Conservation (phyloP, 1,284 basidiomycete genomes). For the Inonotus hispidus region DNA sequence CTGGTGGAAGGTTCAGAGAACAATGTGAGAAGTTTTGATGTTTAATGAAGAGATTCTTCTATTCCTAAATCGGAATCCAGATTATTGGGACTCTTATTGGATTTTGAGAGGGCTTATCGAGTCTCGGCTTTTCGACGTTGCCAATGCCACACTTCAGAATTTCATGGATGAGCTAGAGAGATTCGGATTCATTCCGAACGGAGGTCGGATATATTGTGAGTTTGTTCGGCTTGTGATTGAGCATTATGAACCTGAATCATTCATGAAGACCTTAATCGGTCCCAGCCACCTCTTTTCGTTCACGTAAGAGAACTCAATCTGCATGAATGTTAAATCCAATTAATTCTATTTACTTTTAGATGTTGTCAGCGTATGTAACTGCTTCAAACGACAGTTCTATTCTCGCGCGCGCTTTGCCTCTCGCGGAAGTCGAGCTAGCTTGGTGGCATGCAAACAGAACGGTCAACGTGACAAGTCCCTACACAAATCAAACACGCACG, state of each 20-base stretch:
- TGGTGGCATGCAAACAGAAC: constrained; percentile 84
- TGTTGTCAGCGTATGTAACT: constrained; percentile 62
- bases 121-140: constrained; percentile 70
- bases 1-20: constrained; percentile 72
- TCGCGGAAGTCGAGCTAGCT: constrained; percentile 69
- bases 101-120: constrained; percentile 80
- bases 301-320: constrained; percentile 41
- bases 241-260: background rate
- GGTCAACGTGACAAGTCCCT: constrained; percentile 68
- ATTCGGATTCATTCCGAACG: constrained; percentile 90
- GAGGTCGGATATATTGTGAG: constrained; percentile 77
- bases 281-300: constrained; percentile 85
- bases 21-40: constrained; percentile 44
- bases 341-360: constrained; percentile 31
- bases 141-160: constrained; percentile 77
- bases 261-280: constrained; percentile 70
- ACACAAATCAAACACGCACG: constrained; percentile 57
- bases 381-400: constrained; percentile 57
- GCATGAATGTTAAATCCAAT: constrained; percentile 3
- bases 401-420: constrained; percentile 56
- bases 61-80: constrained; percentile 25
- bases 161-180: constrained; percentile 87
- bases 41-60: background rate
- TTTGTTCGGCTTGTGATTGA: constrained; percentile 9
- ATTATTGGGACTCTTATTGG: constrained; percentile 88